phyloP scores from a whole-genome alignment of 176 grass and related monocot species.

The Carex littledalei region DNA sequence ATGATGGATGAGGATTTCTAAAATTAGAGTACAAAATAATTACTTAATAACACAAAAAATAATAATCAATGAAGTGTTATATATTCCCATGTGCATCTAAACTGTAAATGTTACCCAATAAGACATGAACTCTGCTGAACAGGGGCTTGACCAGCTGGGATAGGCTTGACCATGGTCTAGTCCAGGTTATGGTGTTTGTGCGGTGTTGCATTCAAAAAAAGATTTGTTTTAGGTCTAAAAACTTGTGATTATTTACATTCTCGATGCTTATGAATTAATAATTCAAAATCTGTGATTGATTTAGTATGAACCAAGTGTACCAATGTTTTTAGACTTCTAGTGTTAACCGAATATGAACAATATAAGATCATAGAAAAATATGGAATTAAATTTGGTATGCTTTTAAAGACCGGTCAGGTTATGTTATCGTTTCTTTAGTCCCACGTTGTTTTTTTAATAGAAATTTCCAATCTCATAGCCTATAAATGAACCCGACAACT shows the following conservation, averaged over 20 bases:
- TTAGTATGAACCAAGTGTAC: neutral
- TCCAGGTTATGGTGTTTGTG: neutral
- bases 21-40: no score
- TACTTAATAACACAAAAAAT: neutral
- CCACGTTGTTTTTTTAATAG: neutral
- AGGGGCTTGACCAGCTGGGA: neutral
- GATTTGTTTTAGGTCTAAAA: neutral
- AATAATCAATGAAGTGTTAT: neutral
- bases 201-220: neutral
- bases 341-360: neutral
- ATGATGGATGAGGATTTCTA: no score
- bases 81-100: neutral
- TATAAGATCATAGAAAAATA: neutral
- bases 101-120: neutral
- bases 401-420: neutral
- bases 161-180: neutral
- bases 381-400: neutral
- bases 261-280: neutral
- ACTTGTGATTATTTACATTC: neutral
- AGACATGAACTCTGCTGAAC: neutral
- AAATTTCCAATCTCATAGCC: neutral
- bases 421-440: neutral
- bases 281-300: neutral
- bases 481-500: neutral
- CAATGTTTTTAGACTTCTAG: neutral